Evolutionary conservation across 1,139 yeast genomes (phyloP), one percentile per base, ranked within the genome.

Genomic region (Candida tetrigidarum): DNA sequence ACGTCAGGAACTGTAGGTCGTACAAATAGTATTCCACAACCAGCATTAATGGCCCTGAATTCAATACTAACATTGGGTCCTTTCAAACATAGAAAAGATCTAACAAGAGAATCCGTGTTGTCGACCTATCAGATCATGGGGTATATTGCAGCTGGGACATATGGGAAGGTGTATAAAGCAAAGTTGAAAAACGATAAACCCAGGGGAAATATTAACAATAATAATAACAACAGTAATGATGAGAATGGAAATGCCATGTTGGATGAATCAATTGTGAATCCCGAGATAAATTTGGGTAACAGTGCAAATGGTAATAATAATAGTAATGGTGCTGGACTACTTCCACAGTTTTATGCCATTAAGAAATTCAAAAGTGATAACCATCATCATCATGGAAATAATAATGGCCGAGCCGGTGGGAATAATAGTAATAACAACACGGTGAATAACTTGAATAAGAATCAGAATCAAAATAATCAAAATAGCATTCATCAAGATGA

Each of bases 101-200:
- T 78, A 28, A 69, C 81, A 3, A 69, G 96, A 45, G 77, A 80
- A 36, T 83, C 89, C 5, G 96, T 93, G 2, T 68, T 90, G 23
- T 84, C 86, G 39, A 86, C 86, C 54, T 93, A 92, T 64, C 92
- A 86, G 51, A 86, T 95, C 50, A 70, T 90, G 26, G 99, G 99
- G 0, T 93, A 93, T 64, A 95, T 93, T 50, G 99, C 99, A 0
- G 97, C 99, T 0, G 99, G 99, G 32, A 93, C 99, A 0, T 93
- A 93, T 64, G 99, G 99, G 45, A 84, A 95, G 53, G 99, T 93
- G 23, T 95, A 91, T 69, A 93, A 93, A 62, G 98, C 98, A 12
- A 80, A 78, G 51, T 69, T 77, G 23, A 73, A 72, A 54, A 47
- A 42, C 29, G 46, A 36, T 28, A 41, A 57, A 43, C 55, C 66